Evolutionary conservation across 441 rosid genomes (phyloP).

Genomic region (Codiaeum variegatum): DNA sequence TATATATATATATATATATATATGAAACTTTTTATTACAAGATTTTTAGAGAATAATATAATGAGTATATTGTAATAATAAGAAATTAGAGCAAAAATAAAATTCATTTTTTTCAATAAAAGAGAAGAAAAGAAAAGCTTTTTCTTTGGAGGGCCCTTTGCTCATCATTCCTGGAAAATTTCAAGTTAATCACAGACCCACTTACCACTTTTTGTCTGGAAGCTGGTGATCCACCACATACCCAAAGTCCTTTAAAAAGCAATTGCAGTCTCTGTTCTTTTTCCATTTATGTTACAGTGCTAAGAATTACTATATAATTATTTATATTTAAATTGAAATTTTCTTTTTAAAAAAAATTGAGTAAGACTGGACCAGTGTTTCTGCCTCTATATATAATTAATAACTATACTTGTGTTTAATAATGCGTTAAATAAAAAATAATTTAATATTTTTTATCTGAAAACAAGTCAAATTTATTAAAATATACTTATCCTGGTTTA

Average conservation of each 20-base stretch:
- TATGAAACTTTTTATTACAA: too few species aligned
- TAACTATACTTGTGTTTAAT: too few species aligned
- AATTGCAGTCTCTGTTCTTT: constrained; percentile 18
- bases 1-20: too few species aligned
- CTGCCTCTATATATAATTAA: neutral
- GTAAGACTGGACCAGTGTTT: neutral
- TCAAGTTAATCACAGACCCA: constrained; percentile 39
- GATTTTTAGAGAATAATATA: too few species aligned
- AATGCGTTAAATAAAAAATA: too few species aligned
- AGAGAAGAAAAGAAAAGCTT: constrained; percentile 6
- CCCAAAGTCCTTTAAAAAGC: constrained; percentile 11
- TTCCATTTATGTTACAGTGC: constrained; percentile 6
- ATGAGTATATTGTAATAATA: neutral
- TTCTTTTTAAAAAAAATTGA: neutral
- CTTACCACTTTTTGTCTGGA: constrained; percentile 37
- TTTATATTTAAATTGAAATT: neutral
- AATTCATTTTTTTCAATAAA: constrained; percentile 1
- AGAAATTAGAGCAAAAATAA: constrained; percentile 5
- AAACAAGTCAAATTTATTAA: too few species aligned
- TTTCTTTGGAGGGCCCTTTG: constrained; percentile 23
- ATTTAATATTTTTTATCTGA: too few species aligned
- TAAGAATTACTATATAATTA: neutral
- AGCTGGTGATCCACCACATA: constrained; percentile 40
- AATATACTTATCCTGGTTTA: too few species aligned
- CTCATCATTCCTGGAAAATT: constrained; percentile 42